A percentile compares a stretch with the other conserved stretches of the same genome.
These are phyloP conservation scores for Ophiostoma perfectum DNA, from an alignment of 2,329 filamentous ascomycete genomes.

Conservation along the genomic window DNA sequence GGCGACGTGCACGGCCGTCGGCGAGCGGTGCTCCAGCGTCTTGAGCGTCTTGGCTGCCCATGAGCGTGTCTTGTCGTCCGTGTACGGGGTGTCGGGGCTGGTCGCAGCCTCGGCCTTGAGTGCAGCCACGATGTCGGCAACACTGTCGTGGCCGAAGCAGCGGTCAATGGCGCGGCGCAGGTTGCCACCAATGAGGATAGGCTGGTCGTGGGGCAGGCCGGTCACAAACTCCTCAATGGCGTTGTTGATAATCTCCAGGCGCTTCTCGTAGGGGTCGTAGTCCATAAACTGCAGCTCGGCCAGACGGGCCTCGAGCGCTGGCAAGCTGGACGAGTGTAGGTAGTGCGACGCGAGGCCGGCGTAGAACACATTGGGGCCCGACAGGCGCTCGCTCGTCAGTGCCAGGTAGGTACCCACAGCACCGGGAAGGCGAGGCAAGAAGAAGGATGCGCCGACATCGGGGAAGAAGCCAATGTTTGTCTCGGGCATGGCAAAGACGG, in stretches of 20 bases:
- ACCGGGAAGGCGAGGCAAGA: slow-evolving; percentile 84
- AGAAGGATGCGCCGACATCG: slow-evolving; percentile 94
- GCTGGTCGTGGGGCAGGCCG: slow-evolving; percentile 71
- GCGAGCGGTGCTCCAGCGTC: slow-evolving; percentile 72
- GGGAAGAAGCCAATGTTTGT: slow-evolving; percentile 98
- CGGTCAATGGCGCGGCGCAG: slow-evolving; percentile 78
- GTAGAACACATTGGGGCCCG: slow-evolving; percentile 81
- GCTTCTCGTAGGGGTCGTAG: slow-evolving; percentile 55
- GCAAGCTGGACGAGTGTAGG: slow-evolving; percentile 81
- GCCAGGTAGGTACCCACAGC: slow-evolving; percentile 86
- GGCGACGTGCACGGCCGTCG: slow-evolving; percentile 79
- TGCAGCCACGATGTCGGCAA: slow-evolving; percentile 65
- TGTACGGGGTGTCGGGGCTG: slow-evolving; percentile 67
- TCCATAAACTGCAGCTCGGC: slow-evolving; percentile 87
- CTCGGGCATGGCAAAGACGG: slow-evolving; percentile 96
- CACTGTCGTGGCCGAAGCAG: slow-evolving; percentile 63
- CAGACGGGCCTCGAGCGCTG: slow-evolving; percentile 74
- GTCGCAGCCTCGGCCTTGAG: slow-evolving; percentile 54
- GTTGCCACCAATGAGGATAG: slow-evolving; percentile 60
- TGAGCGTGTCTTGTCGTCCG: slow-evolving; percentile 50
- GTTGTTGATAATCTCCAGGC: slow-evolving; percentile 68
- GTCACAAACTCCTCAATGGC: slow-evolving; percentile 91
- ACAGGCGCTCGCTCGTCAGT: slow-evolving; percentile 77
- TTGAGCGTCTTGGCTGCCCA: slow-evolving; percentile 77
- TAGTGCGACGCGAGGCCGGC: slow-evolving; percentile 93